phyloP scores from a whole-genome alignment of 768 basidiomycete genomes.

The Epithele typhae region DNA sequence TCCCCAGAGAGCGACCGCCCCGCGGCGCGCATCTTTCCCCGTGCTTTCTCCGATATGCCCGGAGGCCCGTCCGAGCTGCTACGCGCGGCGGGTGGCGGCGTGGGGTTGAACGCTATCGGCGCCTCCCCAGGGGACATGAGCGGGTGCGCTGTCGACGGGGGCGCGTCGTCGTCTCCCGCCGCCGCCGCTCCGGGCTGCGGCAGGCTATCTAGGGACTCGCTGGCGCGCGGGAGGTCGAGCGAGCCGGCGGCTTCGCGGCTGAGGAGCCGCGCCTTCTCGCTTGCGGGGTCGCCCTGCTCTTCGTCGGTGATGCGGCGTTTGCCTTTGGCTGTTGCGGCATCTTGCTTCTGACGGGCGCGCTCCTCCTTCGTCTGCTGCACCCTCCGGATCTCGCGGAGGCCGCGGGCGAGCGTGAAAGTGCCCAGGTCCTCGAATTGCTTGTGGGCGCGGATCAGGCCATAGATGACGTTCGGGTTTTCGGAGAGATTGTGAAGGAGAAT shows the following conservation, averaged over 20 bases:
- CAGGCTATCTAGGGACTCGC: slow-evolving; percentile 21
- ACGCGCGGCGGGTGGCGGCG: slow-evolving; percentile 5
- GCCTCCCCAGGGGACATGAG: no score
- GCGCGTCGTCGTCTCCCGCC: no score
- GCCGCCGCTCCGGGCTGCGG: no score
- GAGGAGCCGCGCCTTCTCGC: slow-evolving; percentile 67
- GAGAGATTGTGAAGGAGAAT: slow-evolving; percentile 73
- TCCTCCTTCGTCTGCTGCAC: slow-evolving; percentile 72
- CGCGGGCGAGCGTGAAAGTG: slow-evolving; percentile 85
- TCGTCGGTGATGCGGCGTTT: slow-evolving; percentile 38
- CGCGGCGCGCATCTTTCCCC: slow-evolving; percentile 82
- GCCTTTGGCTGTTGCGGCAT: slow-evolving; percentile 29
- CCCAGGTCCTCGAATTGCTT: slow-evolving; percentile 86
- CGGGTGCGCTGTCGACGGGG: slow-evolving; percentile 31
- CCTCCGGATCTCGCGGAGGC: slow-evolving; percentile 79
- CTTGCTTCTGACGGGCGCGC: slow-evolving; percentile 33
- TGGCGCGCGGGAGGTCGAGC: slow-evolving; percentile 19
- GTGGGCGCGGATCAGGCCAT: slow-evolving; percentile 80
- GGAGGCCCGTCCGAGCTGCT: slow-evolving; percentile 27
- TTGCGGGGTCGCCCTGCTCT: slow-evolving; percentile 38
- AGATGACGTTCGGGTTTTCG: slow-evolving; percentile 85
- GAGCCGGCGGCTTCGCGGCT: slow-evolving; percentile 41
- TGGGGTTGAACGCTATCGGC: slow-evolving; percentile 33
- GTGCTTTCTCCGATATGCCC: slow-evolving; percentile 73
- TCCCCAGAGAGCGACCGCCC: slow-evolving; percentile 54